Evolutionary conservation across 768 basidiomycete species (phyloP), one percentile per base, ranked within the genome.

Genomic region (Royoungia palumana): DNA sequence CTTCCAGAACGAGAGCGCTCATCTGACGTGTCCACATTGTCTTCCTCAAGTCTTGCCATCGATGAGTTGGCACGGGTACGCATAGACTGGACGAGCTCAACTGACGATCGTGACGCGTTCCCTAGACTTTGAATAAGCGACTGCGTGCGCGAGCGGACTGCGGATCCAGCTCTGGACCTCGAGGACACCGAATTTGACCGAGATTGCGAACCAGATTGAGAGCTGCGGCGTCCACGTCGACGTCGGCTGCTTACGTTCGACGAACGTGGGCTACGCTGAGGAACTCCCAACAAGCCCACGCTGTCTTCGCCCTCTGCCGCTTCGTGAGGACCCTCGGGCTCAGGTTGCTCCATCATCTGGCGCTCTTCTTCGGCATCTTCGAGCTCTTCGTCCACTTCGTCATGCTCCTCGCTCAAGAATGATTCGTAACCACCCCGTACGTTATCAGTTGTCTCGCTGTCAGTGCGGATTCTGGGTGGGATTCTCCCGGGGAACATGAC

Each of bases 41-140:
- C 80, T 47, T 83, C 82, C 52, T 82, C 80, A n/a, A 86, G 70
- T 48, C 84, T 69, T 6, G 78, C 80, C 75, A 81, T 80, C n/a
- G 80, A 80, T n/a, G 83, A 84, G 55, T 83, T 80, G 28, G 83
- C 73, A 17, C 83, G 75, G 21, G 76, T 74, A 35, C 80, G 74
- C 5, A 72, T 72, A 5, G 63, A 64, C 51, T 75, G 73, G 16
- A 81, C 79, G 12, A 80, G 72, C 27, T 83, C 82, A 34, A 85
- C 58, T 24, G 82, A 84, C 0, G 80, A 80, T 32, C 77, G 71
- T 8, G 82, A 83, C 0, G 83, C 83, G 5, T 78, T 76, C 1
- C 77, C 76, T 11, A 87, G 71, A 43, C 76, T 75, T 50, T 86
- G 83, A 49, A 89, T 78, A 47, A 89, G 60, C 4, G 82, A 83